A percentile compares a stretch with the other conserved stretches of the same genome.
These are phyloP conservation scores for Sporothrix luriei DNA, from an alignment of 2,329 filamentous ascomycete species.

Conservation along the genomic window DNA sequence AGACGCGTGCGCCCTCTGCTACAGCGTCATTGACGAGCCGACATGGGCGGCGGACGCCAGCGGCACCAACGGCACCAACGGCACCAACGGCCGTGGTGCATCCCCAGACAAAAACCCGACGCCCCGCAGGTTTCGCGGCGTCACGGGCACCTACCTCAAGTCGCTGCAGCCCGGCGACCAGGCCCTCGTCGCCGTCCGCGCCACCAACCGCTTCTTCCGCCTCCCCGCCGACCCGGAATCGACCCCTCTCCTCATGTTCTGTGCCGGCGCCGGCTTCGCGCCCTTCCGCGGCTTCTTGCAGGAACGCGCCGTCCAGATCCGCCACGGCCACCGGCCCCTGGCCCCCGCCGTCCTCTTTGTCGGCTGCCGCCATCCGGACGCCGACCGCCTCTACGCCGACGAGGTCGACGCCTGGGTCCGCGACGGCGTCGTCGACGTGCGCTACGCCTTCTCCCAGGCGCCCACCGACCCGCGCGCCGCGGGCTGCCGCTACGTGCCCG, in stretches of 20 bases:
- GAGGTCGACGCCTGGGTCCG: constrained; percentile 62
- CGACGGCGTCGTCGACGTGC: constrained; percentile 62
- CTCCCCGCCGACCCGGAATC: constrained; percentile 51
- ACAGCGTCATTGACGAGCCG: constrained; percentile 65
- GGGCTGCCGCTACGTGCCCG: constrained; percentile 47
- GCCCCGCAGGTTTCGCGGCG: constrained; percentile 52
- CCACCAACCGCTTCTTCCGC: constrained; percentile 50
- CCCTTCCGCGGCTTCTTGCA: constrained; percentile 65
- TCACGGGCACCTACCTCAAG: constrained; percentile 62
- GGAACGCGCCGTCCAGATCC: constrained; percentile 58
- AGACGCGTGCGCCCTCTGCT: constrained; percentile 62
- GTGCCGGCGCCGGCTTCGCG: constrained; percentile 58
- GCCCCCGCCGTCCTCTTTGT: constrained; percentile 35
- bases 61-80: too few species aligned
- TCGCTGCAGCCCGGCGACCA: constrained; percentile 54
- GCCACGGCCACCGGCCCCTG: constrained; percentile 44
- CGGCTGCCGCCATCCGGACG: constrained; percentile 34
- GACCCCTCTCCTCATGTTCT: constrained; percentile 55
- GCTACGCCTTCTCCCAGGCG: constrained; percentile 60
- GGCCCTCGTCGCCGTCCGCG: constrained; percentile 54
- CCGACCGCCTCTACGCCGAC: constrained; percentile 51
- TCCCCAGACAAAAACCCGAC: background rate
- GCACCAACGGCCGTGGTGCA: too few species aligned
- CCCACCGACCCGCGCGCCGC: constrained; percentile 48
- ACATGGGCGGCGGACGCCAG: constrained; percentile 45